Conservation (phyloP, 2,329 filamentous ascomycete genomes). For the Colletotrichum sp. region DNA sequence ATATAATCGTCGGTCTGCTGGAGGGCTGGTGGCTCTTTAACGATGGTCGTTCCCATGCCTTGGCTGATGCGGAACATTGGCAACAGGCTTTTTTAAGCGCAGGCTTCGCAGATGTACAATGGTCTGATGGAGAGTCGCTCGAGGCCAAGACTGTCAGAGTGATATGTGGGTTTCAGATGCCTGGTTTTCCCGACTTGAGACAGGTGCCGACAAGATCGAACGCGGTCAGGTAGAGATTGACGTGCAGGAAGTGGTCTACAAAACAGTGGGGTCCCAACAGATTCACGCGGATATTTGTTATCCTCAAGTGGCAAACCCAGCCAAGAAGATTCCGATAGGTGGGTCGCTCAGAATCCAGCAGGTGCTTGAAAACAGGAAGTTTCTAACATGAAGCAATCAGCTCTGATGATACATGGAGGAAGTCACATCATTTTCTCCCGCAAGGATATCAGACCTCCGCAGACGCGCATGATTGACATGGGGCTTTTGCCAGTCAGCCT, state of each 20-base stretch:
- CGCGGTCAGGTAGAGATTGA: background rate
- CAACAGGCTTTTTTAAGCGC: conserved; percentile 19
- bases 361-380: fast-evolving
- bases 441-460: conserved; percentile 38
- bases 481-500: conserved; percentile 52
- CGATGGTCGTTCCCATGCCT: conserved; percentile 29
- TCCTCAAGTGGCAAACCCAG: background rate
- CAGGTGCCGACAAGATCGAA: background rate
- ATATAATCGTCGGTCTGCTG: conserved; percentile 36
- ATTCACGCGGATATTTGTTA: background rate
- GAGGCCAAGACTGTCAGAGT: conserved; percentile 24
- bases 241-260: background rate
- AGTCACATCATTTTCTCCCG: conserved; percentile 43
- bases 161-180: background rate
- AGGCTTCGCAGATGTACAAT: conserved; percentile 28
- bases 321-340: background rate
- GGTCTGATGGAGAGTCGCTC: conserved; percentile 25
- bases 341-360: background rate
- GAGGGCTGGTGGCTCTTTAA: conserved; percentile 40
- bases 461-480: conserved; percentile 40
- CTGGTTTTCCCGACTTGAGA: too few relatives aligned
- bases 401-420: conserved; percentile 50
- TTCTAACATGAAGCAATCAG: conserved; percentile 24
- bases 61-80: conserved; percentile 26
- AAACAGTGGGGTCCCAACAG: background rate